Percentiles rank a stretch among this genome's conserved stretches.
These are phyloP conservation scores for Crotalaria pallida DNA, from an alignment of 306 rosid genomes.

Conservation along the genomic window DNA sequence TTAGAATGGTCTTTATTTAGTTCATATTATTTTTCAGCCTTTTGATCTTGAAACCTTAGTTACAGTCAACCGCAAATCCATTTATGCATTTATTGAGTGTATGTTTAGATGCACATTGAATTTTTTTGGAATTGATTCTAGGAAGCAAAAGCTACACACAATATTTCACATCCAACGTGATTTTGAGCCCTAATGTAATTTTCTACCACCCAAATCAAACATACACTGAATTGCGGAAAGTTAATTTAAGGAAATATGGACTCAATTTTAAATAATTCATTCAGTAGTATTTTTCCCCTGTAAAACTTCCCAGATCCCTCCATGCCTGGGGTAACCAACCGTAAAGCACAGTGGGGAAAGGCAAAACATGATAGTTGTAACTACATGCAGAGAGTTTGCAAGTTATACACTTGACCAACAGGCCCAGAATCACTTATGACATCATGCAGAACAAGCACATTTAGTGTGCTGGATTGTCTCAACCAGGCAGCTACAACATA, in stretches of 20 bases:
- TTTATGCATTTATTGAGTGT: neutral
- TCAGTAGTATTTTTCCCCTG: neutral
- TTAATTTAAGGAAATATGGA: neutral
- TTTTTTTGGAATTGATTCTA: too few relatives aligned
- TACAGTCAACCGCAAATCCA: neutral
- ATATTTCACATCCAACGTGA: too few relatives aligned
- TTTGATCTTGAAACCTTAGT: too few relatives aligned
- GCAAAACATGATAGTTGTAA: neutral
- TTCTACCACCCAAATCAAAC: too few relatives aligned
- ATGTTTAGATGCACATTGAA: too few relatives aligned
- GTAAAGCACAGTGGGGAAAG: neutral
- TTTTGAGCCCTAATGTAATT: too few relatives aligned
- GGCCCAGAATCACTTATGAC: slow-evolving; percentile 31
- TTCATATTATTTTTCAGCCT: too few relatives aligned
- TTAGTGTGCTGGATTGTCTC: slow-evolving; percentile 52
- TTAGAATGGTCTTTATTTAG: too few relatives aligned
- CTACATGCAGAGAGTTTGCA: slow-evolving; percentile 45
- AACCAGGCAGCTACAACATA: slow-evolving; percentile 67
- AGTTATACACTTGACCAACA: slow-evolving; percentile 28
- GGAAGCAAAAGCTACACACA: too few relatives aligned
- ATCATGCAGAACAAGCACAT: slow-evolving; percentile 66
- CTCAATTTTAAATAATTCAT: neutral
- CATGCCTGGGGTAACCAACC: neutral
- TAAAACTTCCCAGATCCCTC: neutral
- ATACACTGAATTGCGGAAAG: neutral